Evolutionary conservation across 2,329 filamentous ascomycete genomes (phyloP).

Genomic region (Trichocomaceae sp.): DNA sequence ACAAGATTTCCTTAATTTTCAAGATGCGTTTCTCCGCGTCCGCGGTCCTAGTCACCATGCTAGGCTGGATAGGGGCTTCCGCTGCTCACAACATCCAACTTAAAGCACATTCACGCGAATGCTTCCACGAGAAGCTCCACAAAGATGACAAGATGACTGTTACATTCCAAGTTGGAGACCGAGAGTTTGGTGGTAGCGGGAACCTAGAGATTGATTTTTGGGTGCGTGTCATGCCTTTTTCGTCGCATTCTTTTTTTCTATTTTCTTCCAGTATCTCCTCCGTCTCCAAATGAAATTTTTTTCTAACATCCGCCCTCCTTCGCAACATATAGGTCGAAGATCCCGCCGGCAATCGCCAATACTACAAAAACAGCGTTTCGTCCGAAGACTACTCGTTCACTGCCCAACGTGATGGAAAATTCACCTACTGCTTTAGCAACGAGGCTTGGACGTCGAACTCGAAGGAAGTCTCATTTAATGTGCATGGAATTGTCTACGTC

Average conservation of each 20-base stretch:
- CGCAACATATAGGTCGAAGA: constrained; percentile 60
- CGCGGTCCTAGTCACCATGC: constrained; percentile 44
- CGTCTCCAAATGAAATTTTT: not conserved
- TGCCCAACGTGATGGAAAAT: constrained; percentile 78
- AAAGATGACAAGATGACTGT: constrained; percentile 97
- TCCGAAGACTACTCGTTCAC: constrained; percentile 92
- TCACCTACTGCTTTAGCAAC: constrained; percentile 97
- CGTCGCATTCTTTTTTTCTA: not conserved
- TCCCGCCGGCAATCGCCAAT: constrained; percentile 66
- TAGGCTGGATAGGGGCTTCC: constrained; percentile 54
- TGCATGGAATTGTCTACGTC: constrained; percentile 97
- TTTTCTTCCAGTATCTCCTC: too few relatives aligned
- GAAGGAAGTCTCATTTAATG: constrained; percentile 99
- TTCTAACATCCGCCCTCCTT: not conserved
- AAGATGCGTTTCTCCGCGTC: constrained; percentile 38
- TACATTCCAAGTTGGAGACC: constrained; percentile 94
- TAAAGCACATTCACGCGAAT: constrained; percentile 86
- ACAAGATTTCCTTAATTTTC: not conserved
- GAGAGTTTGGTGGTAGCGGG: constrained; percentile 88
- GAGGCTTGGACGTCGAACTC: constrained; percentile 94
- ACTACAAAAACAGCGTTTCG: constrained; percentile 72
- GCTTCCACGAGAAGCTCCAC: constrained; percentile 92
- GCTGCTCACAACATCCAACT: constrained; percentile 93
- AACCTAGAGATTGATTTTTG: constrained; percentile 98
- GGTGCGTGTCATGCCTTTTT: constrained; percentile 52